phyloP scores from a whole-genome alignment of 352 stramenopile species.

The Globisporangium okanoganense region DNA sequence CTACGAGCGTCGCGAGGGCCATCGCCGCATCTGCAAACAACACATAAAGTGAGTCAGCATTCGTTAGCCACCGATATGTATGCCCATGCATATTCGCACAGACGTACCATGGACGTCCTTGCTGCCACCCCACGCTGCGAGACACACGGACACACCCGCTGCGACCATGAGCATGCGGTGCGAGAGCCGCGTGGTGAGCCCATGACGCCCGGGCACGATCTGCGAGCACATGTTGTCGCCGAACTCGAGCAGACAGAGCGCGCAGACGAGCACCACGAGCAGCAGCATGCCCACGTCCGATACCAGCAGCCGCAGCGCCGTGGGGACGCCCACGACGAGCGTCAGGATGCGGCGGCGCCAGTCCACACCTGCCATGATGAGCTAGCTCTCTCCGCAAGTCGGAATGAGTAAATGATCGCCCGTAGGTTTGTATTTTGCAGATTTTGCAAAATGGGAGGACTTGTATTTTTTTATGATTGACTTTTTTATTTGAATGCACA shows the following conservation, averaged over 20 bases:
- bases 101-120: constrained; percentile 28
- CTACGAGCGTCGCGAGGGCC: constrained; percentile 20
- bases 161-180: constrained; percentile 28
- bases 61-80: neutral
- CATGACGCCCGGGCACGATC: constrained; percentile 21
- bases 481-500: neutral
- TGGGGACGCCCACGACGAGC: constrained; percentile 52
- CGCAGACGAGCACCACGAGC: constrained; percentile 45
- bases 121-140: constrained; percentile 29
- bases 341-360: constrained; percentile 57
- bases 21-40: constrained; percentile 31
- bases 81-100: neutral
- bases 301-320: constrained; percentile 48
- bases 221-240: constrained; percentile 37
- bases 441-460: neutral
- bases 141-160: constrained; percentile 24
- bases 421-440: no score
- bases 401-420: no score
- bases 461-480: neutral
- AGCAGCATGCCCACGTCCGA: constrained; percentile 44
- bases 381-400: neutral
- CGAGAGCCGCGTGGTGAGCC: neutral
- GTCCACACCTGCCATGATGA: constrained; percentile 31
- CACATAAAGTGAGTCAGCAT: neutral
- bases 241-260: constrained; percentile 59